Base-by-base conservation (phyloP, 345 rosid species). In the Carallia brachiata region DNA sequence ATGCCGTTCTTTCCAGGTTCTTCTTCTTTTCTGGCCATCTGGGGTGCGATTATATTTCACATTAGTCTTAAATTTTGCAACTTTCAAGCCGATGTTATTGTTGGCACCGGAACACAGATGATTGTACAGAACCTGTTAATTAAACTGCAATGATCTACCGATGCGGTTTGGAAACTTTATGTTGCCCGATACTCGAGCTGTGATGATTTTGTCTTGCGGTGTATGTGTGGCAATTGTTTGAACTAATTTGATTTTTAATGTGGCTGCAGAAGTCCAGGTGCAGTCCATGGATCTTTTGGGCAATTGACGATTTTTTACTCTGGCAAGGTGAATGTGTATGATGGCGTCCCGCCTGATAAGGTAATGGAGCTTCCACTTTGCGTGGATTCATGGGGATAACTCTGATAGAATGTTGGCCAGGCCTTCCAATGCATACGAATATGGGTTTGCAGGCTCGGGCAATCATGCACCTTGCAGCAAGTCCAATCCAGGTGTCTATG, bases 281-380 rank as follows among this genome's bases (percentile, higher is more conserved):
- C 79, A 63, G 62, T 79, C 52, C 83, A 73, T 77, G 81, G 79
- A 47, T 19, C 50, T 7, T 65, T 67, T 61, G 91, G 85, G 73
- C 97, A 94, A 77, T 88, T 94, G 98, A 88, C 97, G 2, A 91
- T 94, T 77, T 89, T 94, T 82, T 94, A 94, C 75, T 75, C 91
- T 56, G 98, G 98, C 17, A 90, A 91, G 85, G 91, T 94, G 77
- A 89, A 88, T 68, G 98, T 91, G 40, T 94, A 88, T 74, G 91
- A 91, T 73, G 88, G 87, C 58, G 87, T 94, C 74, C 84, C 93
- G 50, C 83, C 87, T 61, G 91, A 88, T 79, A 91, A 89, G 97
- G 98, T 94, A 91, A 85, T 62, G 66, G 73, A 50, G 63, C 71
- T 73, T 77, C 69, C 67, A 17, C 68, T 81, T 75, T 77, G 52